Conservation (phyloP, 306 rosid species). For the Comarum palustre region DNA sequence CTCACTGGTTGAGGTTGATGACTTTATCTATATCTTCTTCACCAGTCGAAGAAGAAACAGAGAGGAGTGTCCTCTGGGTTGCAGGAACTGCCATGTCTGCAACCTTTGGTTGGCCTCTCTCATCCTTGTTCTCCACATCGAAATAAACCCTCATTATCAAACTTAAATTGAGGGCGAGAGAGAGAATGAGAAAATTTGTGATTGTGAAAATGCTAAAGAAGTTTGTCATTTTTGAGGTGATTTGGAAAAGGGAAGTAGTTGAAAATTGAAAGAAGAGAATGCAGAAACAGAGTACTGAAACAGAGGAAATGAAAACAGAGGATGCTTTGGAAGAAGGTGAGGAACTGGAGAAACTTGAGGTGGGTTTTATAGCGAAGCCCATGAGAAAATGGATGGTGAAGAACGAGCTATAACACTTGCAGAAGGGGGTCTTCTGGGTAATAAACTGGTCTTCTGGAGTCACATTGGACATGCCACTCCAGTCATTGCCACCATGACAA, state of each 20-base stretch:
- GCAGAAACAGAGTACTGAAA: background rate
- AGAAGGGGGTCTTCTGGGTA: background rate
- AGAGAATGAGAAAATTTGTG: constrained; percentile 50
- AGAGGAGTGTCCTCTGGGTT: constrained; percentile 30
- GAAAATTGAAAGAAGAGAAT: constrained; percentile 8
- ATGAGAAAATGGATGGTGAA: constrained; percentile 22
- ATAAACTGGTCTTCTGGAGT: background rate
- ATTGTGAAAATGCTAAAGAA: constrained; percentile 30
- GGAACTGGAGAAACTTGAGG: background rate
- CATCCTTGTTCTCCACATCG: too few species aligned
- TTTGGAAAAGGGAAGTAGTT: background rate
- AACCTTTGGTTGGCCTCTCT: constrained; percentile 27
- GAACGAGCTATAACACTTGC: constrained; percentile 1
- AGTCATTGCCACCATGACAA: background rate
- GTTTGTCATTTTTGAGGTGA: constrained; percentile 27
- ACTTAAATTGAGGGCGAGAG: constrained; percentile 63
- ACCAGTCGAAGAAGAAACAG: constrained; percentile 25
- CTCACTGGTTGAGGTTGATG: constrained; percentile 78
- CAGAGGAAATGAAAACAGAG: background rate
- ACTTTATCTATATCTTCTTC: constrained; percentile 35
- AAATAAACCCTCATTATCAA: constrained; percentile 39
- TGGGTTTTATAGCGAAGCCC: constrained; percentile 7
- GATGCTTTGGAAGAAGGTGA: constrained; percentile 7
- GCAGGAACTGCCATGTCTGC: constrained; percentile 7
- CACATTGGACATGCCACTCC: background rate